Evolutionary conservation across 495 filamentous ascomycete genomes (phyloP).

Genomic region (Annulohypoxylon moriforme): DNA sequence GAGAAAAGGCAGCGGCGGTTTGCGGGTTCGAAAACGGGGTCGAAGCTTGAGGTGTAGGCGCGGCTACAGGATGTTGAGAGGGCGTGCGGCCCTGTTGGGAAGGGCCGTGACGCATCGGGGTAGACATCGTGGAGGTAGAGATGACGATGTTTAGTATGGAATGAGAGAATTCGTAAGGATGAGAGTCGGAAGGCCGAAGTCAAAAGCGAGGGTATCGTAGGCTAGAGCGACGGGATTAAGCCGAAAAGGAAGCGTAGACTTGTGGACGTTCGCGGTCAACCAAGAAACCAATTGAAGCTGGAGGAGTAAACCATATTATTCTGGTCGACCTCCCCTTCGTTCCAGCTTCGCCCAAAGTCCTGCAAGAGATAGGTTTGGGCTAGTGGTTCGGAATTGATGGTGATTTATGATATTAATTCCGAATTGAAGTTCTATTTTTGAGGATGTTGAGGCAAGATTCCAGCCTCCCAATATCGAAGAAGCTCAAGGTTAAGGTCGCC

Average conservation of each 20-base stretch:
- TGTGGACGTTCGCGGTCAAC: not conserved
- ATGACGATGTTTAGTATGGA: not conserved
- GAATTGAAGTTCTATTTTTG: not conserved
- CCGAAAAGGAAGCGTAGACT: not conserved
- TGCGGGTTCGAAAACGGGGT: conserved; percentile 63
- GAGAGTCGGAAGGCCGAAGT: not conserved
- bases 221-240: not conserved
- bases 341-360: conserved; percentile 1
- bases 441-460: not conserved
- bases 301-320: conserved; percentile 6
- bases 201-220: not conserved
- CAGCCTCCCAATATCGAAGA: not conserved
- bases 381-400: not conserved
- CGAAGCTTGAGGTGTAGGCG: conserved; percentile 65
- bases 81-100: conserved; percentile 63
- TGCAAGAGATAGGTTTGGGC: not conserved
- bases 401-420: not conserved
- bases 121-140: conserved; percentile 57
- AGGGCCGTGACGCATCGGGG: conserved; percentile 61
- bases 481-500: not conserved
- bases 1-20: conserved; percentile 63
- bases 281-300: conserved; percentile 16
- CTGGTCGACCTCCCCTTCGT: not conserved
- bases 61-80: conserved; percentile 59
- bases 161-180: not conserved